Conservation (phyloP, 1,284 basidiomycete species). For the Chondrostereum purpureum region DNA sequence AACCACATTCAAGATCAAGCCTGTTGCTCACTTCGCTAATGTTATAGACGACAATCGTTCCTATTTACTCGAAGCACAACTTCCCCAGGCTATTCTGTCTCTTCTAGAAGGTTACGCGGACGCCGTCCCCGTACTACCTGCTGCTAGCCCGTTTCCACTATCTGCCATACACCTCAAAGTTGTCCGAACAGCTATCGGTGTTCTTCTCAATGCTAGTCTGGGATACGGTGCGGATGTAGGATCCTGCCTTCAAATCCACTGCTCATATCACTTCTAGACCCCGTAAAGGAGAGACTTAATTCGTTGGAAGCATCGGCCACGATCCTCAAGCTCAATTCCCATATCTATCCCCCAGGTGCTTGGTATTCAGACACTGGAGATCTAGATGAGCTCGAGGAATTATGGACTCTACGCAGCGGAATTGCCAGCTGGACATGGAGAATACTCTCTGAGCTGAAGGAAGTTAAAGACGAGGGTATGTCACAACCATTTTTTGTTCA, state of each 20-base stretch:
- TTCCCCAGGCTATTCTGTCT: conserved; percentile 59
- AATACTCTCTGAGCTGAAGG: conserved; percentile 59
- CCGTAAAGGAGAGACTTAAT: conserved; percentile 59
- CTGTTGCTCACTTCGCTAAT: not conserved
- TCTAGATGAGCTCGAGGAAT: conserved; percentile 34
- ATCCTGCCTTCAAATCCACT: conserved; percentile 5
- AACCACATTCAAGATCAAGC: conserved; percentile 5
- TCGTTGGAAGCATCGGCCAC: conserved; percentile 61
- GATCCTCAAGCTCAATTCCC: conserved; percentile 60
- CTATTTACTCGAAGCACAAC: conserved; percentile 58
- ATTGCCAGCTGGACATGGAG: conserved; percentile 75
- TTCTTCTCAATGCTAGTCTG: conserved; percentile 73
- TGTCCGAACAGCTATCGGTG: conserved; percentile 73
- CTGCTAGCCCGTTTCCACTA: conserved; percentile 39
- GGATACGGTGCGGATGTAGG: conserved; percentile 55
- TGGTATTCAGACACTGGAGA: conserved; percentile 38
- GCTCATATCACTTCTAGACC: too few relatives aligned
- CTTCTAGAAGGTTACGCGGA: conserved; percentile 67
- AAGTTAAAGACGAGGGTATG: conserved; percentile 55
- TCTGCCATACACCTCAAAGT: conserved; percentile 61
- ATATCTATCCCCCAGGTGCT: conserved; percentile 63
- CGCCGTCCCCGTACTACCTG: conserved; percentile 35
- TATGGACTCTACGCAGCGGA: conserved; percentile 59
- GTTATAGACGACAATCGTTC: conserved; percentile 59
- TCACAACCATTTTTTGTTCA: not conserved